These are phyloP conservation scores for Urtica urens DNA, from an alignment of 306 rosid species.

Conservation along the genomic window DNA sequence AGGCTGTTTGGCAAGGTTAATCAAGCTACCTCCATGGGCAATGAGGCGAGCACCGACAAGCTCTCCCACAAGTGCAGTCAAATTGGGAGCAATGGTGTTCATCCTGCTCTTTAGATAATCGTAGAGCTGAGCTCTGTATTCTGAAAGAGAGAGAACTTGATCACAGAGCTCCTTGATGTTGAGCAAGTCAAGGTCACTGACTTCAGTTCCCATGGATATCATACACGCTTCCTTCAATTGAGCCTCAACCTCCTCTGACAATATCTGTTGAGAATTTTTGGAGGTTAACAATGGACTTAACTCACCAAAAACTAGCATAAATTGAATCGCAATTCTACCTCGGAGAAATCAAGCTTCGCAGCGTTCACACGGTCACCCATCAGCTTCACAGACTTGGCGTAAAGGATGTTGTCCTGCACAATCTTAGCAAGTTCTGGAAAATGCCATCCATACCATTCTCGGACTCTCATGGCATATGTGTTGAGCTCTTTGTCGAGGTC, in stretches of 20 bases:
- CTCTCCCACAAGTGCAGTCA: constrained; percentile 90
- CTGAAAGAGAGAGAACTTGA: constrained; percentile 81
- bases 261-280: constrained; percentile 26
- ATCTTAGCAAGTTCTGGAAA: constrained; percentile 94
- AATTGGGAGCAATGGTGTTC: constrained; percentile 89
- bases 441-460: constrained; percentile 99
- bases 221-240: constrained; percentile 72
- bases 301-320: neutral
- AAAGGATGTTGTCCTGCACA: constrained; percentile 64
- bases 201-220: constrained; percentile 97
- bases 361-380: constrained; percentile 87
- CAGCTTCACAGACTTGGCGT: constrained; percentile 77
- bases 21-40: constrained; percentile 84
- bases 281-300: neutral
- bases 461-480: constrained; percentile 94
- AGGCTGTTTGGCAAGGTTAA: constrained; percentile 96
- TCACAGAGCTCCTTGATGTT: constrained; percentile 81
- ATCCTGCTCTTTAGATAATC: constrained; percentile 84
- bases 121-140: constrained; percentile 74
- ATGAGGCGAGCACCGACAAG: constrained; percentile 98
- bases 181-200: constrained; percentile 76
- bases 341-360: constrained; percentile 79
- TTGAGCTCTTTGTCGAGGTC: constrained; percentile 93
- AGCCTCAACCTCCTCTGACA: constrained; percentile 67
- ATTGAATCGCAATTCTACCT: constrained; percentile 30